A percentile compares a stretch with the other conserved stretches of the same genome.
phyloP scores from a whole-genome alignment of 2,329 filamentous ascomycete species.

The Arthrobotrys iridis region DNA sequence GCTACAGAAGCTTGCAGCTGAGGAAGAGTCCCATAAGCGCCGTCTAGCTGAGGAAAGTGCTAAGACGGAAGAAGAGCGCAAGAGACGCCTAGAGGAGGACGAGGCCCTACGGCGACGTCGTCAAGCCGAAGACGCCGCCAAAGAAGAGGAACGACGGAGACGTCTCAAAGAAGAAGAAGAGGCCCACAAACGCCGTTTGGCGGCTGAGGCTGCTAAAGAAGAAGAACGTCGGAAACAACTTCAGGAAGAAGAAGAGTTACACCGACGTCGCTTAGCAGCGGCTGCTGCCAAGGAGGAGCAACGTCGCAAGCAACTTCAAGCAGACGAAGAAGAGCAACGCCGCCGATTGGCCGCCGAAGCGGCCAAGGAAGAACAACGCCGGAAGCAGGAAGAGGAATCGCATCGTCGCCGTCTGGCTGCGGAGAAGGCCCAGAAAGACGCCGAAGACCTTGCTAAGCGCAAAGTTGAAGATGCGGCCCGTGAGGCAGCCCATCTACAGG shows the following conservation, averaged over 20 bases:
- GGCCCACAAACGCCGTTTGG: constrained; percentile 6
- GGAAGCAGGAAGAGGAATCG: constrained; percentile 32
- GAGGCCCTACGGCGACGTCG: constrained; percentile 11
- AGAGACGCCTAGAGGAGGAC: constrained; percentile 30
- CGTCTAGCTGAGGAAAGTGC: constrained; percentile 40
- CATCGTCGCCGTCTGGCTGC: constrained; percentile 28
- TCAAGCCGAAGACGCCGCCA: not conserved
- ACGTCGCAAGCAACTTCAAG: constrained; percentile 7
- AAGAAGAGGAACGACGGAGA: constrained; percentile 27
- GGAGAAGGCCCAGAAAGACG: constrained; percentile 33
- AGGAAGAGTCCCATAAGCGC: constrained; percentile 45
- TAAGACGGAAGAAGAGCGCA: constrained; percentile 30
- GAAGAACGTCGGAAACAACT: constrained; percentile 28
- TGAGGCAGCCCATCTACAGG: constrained; percentile 1
- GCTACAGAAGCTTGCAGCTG: constrained; percentile 72
- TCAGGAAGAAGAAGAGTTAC: constrained; percentile 12
- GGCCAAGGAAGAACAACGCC: constrained; percentile 33
- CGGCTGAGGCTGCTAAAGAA: constrained; percentile 16
- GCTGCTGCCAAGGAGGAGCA: constrained; percentile 10
- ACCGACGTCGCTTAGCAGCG: not conserved
- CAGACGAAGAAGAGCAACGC: not conserved
- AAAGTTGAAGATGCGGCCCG: constrained; percentile 32
- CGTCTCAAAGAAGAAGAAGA: constrained; percentile 22
- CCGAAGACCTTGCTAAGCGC: constrained; percentile 27
- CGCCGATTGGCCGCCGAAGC: constrained; percentile 24